phyloP scores from a whole-genome alignment of 2,329 filamentous ascomycete genomes.

The Coniochaeta prunicola region DNA sequence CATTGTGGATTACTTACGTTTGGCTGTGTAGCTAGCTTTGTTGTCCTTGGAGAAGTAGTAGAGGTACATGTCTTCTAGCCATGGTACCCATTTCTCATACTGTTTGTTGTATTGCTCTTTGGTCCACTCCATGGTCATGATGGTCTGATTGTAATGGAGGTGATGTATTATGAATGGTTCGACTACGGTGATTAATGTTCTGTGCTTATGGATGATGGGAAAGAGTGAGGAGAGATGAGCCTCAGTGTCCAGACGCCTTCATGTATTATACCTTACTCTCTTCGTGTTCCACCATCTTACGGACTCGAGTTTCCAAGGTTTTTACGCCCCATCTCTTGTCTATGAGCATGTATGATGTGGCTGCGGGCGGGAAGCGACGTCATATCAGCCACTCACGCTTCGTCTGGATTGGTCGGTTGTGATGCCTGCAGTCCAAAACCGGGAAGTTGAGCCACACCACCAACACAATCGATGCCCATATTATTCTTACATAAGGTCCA shows the following conservation, averaged over 20 bases:
- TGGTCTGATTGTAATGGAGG: background rate
- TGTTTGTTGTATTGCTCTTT: conserved; percentile 61
- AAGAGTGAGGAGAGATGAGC: no score
- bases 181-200: no score
- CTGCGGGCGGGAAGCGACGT: background rate
- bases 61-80: conserved; percentile 68
- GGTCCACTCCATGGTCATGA: conserved; percentile 37
- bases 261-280: no score
- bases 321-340: background rate
- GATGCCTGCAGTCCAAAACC: background rate
- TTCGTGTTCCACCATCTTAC: background rate
- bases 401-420: background rate
- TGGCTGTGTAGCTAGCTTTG: conserved; percentile 65
- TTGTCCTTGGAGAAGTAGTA: conserved; percentile 70
- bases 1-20: conserved; percentile 40
- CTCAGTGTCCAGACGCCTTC: no score
- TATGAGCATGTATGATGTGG: background rate
- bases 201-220: no score
- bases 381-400: background rate
- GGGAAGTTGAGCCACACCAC: conserved; percentile 1
- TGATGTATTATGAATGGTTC: no score
- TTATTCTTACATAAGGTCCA: background rate
- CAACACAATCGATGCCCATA: background rate
- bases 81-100: conserved; percentile 70
- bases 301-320: background rate